phyloP scores from a whole-genome alignment of 768 basidiomycete species.

The Suillus brevipes region DNA sequence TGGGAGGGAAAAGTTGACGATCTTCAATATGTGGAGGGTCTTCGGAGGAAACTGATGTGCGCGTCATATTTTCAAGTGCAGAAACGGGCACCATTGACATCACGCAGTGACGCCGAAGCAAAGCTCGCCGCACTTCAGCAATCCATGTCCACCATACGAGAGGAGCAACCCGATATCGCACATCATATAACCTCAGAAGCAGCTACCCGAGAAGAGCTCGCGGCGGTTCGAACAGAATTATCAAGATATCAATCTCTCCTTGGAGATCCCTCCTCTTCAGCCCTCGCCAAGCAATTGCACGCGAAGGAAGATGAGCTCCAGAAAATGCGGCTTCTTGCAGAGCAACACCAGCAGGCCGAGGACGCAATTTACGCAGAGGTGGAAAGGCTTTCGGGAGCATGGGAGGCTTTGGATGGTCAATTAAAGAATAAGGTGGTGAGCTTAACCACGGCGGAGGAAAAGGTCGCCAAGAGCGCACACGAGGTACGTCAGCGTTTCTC shows the following conservation, averaged over 20 bases:
- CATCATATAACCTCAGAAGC: slow-evolving; percentile 51
- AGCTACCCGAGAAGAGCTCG: slow-evolving; percentile 50
- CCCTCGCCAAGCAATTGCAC: slow-evolving; percentile 60
- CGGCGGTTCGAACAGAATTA: slow-evolving; percentile 47
- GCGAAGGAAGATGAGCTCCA: slow-evolving; percentile 69
- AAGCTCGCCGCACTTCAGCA: slow-evolving; percentile 53
- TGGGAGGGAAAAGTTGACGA: slow-evolving; percentile 55
- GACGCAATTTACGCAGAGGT: slow-evolving; percentile 80
- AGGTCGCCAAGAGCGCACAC: slow-evolving; percentile 56
- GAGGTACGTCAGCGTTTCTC: slow-evolving; percentile 54
- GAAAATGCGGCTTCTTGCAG: slow-evolving; percentile 59
- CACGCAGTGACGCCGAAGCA: slow-evolving; percentile 51
- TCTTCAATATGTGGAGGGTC: slow-evolving; percentile 46
- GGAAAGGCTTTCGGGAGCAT: slow-evolving; percentile 81
- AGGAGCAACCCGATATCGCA: slow-evolving; percentile 53
- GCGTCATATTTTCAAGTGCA: slow-evolving; percentile 22
- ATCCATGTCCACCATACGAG: slow-evolving; percentile 44
- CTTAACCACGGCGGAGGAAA: slow-evolving; percentile 72
- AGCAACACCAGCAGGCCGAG: slow-evolving; percentile 68
- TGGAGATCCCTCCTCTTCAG: slow-evolving; percentile 56
- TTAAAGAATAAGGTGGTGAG: slow-evolving; percentile 85
- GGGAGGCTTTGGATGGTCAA: slow-evolving; percentile 82
- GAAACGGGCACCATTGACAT: slow-evolving; percentile 16
- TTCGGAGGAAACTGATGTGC: slow-evolving; percentile 59
- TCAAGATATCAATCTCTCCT: slow-evolving; percentile 62